These are phyloP conservation scores for Sugiyamaella floridensis DNA, from an alignment of 805 yeast species.

Conservation along the genomic window DNA sequence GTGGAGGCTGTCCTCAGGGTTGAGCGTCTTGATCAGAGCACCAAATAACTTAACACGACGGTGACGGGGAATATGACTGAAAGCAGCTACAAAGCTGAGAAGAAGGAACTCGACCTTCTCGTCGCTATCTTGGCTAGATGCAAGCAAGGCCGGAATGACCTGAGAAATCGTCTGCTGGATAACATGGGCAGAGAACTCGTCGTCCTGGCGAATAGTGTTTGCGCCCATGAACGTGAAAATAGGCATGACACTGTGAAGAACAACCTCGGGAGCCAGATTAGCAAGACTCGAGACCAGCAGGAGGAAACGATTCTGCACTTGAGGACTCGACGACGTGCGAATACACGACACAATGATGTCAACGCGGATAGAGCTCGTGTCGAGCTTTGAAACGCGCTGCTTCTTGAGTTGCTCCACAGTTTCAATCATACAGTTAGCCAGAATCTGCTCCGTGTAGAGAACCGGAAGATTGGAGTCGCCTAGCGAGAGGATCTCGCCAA, in stretches of 20 bases:
- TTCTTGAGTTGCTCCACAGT: slow-evolving; percentile 51
- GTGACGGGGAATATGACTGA: slow-evolving; percentile 92
- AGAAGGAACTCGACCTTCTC: slow-evolving; percentile 78
- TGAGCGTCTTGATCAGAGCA: slow-evolving; percentile 72
- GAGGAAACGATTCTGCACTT: slow-evolving; percentile 83
- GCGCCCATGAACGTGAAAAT: slow-evolving; percentile 99
- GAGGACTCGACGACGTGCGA: slow-evolving; percentile 84
- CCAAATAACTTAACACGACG: slow-evolving; percentile 82
- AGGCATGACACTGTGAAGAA: slow-evolving; percentile 97
- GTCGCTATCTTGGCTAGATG: slow-evolving; percentile 31
- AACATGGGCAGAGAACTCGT: slow-evolving; percentile 86
- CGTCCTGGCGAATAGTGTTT: slow-evolving; percentile 92
- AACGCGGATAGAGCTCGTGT: slow-evolving; percentile 68
- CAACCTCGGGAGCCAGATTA: slow-evolving; percentile 79
- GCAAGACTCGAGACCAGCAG: slow-evolving; percentile 85
- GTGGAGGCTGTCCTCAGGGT: slow-evolving; percentile 59
- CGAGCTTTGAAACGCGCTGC: slow-evolving; percentile 36
- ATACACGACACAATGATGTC: slow-evolving; percentile 88
- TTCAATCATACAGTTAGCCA: slow-evolving; percentile 78
- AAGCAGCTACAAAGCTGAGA: slow-evolving; percentile 88
- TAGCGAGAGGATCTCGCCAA: slow-evolving; percentile 44
- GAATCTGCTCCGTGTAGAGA: slow-evolving; percentile 80
- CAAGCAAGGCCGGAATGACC: slow-evolving; percentile 80
- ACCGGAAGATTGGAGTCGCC: slow-evolving; percentile 94
- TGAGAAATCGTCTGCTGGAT: slow-evolving; percentile 85